phyloP scores from a whole-genome alignment of 306 rosid genomes.

The Trifolium dubium region DNA sequence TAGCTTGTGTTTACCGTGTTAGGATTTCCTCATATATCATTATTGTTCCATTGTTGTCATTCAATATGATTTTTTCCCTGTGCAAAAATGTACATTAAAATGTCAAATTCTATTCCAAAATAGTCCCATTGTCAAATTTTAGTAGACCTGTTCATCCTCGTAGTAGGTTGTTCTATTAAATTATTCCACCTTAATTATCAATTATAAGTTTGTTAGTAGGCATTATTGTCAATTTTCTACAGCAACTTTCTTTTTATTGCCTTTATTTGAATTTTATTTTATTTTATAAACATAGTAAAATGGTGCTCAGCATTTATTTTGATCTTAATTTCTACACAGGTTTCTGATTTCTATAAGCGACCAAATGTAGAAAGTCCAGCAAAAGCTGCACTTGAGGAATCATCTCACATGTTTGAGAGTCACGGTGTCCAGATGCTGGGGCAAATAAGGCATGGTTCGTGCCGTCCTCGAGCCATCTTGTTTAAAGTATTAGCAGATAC shows the following conservation, averaged over 20 bases:
- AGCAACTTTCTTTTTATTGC: conserved; percentile 29
- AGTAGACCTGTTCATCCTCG: conserved; percentile 26
- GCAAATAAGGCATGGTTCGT: conserved; percentile 90
- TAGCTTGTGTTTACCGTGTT: conserved; percentile 15
- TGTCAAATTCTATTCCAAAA: conserved; percentile 30
- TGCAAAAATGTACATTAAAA: conserved; percentile 20
- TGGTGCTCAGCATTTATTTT: conserved; percentile 15
- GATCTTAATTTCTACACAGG: conserved; percentile 57
- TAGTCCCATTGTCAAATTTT: conserved; percentile 26
- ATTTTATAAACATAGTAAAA: conserved; percentile 15
- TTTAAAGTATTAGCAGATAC: conserved; percentile 94
- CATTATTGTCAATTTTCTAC: conserved; percentile 2
- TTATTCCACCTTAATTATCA: conserved; percentile 28
- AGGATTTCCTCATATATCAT: conserved; percentile 24
- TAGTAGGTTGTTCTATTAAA: conserved; percentile 21
- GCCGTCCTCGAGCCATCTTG: conserved; percentile 94
- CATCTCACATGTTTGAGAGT: conserved; percentile 80
- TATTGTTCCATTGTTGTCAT: conserved; percentile 7
- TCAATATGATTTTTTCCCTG: background rate
- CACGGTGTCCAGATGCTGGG: conserved; percentile 86
- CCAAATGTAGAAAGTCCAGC: conserved; percentile 86
- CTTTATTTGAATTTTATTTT: conserved; percentile 8
- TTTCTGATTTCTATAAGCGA: conserved; percentile 86
- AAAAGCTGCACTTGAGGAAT: conserved; percentile 79
- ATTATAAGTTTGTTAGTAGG: conserved; percentile 27